Percentiles rank a stretch among this genome's conserved stretches.
phyloP scores from a whole-genome alignment of 352 stramenopile genomes.

The Phytophthora citricola region DNA sequence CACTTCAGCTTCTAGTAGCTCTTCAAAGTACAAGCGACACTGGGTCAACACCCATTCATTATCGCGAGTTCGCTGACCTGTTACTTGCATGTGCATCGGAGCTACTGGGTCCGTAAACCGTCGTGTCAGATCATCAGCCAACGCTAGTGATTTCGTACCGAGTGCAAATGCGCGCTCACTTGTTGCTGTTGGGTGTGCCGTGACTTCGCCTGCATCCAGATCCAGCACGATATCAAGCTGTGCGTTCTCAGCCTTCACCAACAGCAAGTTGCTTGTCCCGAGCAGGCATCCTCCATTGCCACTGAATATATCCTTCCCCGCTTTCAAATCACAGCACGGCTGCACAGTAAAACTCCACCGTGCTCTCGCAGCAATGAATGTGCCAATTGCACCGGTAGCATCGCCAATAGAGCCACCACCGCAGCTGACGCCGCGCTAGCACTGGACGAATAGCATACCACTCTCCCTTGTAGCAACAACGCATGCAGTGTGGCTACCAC shows the following conservation, averaged over 20 bases:
- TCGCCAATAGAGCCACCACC: slow-evolving; percentile 56
- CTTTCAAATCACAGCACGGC: slow-evolving; percentile 46
- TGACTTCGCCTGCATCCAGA: slow-evolving; percentile 59
- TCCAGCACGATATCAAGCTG: slow-evolving; percentile 69
- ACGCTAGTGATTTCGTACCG: slow-evolving; percentile 46
- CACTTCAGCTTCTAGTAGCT: slow-evolving; percentile 52
- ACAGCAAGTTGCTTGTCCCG: slow-evolving; percentile 57
- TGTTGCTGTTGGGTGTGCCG: slow-evolving; percentile 57
- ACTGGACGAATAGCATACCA: slow-evolving; percentile 79
- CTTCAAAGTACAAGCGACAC: slow-evolving; percentile 72
- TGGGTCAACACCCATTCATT: slow-evolving; percentile 67
- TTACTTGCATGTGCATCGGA: slow-evolving; percentile 29
- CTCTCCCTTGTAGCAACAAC: slow-evolving; percentile 74
- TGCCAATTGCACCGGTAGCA: slow-evolving; percentile 55
- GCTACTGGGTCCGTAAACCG: slow-evolving; percentile 30
- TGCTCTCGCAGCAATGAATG: slow-evolving; percentile 28
- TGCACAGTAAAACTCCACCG: slow-evolving; percentile 45
- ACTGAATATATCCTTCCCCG: slow-evolving; percentile 39
- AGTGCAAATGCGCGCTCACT: slow-evolving; percentile 63
- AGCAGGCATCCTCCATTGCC: slow-evolving; percentile 55
- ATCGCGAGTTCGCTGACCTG: slow-evolving; percentile 40
- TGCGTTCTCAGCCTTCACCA: slow-evolving; percentile 58
- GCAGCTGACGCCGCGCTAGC: slow-evolving; percentile 58
- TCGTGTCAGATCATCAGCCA: slow-evolving; percentile 29
- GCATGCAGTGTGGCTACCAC: slow-evolving; percentile 73